Percentiles rank a stretch among this genome's conserved stretches.
phyloP scores from a whole-genome alignment of 495 filamentous ascomycete genomes.

The Cetradonia linearis region DNA sequence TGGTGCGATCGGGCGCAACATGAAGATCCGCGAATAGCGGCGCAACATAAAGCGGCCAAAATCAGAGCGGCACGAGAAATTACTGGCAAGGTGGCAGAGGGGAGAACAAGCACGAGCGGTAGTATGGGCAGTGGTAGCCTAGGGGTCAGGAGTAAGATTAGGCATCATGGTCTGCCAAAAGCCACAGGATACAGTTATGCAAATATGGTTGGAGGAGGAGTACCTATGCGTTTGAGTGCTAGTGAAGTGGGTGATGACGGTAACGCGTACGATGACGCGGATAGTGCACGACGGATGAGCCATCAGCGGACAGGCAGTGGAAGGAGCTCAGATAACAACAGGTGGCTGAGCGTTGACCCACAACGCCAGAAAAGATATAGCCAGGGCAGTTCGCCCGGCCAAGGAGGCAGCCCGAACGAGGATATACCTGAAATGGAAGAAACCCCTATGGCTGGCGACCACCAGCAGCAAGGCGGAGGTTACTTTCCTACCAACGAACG shows the following conservation, averaged over 20 bases:
- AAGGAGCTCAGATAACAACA: slow-evolving; percentile 63
- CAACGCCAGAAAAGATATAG: slow-evolving; percentile 46
- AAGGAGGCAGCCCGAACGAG: slow-evolving; percentile 48
- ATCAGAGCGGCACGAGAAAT: slow-evolving; percentile 75
- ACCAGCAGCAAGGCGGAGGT: slow-evolving; percentile 30
- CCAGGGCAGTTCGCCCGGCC: slow-evolving; percentile 62
- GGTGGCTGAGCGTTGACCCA: slow-evolving; percentile 45
- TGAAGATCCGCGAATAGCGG: slow-evolving; percentile 76
- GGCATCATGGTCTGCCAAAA: slow-evolving; percentile 66
- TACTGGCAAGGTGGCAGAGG: slow-evolving; percentile 40
- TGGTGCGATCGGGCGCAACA: slow-evolving; percentile 95
- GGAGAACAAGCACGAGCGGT: slow-evolving; percentile 47
- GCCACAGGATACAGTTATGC: slow-evolving; percentile 61
- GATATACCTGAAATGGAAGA: slow-evolving; percentile 44
- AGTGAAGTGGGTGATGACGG: slow-evolving; percentile 85
- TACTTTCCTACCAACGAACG: slow-evolving; percentile 37
- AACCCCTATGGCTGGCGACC: slow-evolving; percentile 39
- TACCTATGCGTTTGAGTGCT: slow-evolving; percentile 84
- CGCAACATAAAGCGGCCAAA: slow-evolving; percentile 73
- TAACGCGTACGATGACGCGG: slow-evolving; percentile 60
- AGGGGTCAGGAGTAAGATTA: slow-evolving; percentile 58
- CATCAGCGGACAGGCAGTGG: slow-evolving; percentile 71
- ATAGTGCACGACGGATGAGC: slow-evolving; percentile 44
- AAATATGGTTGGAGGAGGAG: slow-evolving; percentile 63
- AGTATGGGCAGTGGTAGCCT: slow-evolving; percentile 47